Evolutionary conservation across 352 stramenopile genomes (phyloP).

Genomic region (Pythium scleroteichum): DNA sequence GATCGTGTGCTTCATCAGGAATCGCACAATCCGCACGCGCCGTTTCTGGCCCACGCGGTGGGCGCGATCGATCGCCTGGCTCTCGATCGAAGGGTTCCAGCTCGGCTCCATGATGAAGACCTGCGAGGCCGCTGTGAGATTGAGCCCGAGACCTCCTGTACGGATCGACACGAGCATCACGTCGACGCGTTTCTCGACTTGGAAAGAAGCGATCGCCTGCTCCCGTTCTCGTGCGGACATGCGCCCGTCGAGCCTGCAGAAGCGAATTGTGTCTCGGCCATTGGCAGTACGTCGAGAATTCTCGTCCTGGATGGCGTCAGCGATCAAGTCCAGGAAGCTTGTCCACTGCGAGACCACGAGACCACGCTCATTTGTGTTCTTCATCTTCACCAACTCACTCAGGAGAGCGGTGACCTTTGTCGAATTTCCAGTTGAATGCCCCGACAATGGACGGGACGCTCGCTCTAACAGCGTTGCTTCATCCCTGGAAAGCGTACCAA

Average conservation of each 20-base stretch:
- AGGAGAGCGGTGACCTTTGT: conserved; percentile 70
- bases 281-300: conserved; percentile 35
- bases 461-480: conserved; percentile 37
- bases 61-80: conserved; percentile 87
- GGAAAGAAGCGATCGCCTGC: conserved; percentile 59
- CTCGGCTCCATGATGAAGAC: conserved; percentile 94
- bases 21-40: conserved; percentile 74
- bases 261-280: conserved; percentile 9
- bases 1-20: conserved; percentile 87
- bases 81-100: conserved; percentile 92
- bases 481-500: conserved; percentile 21
- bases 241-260: conserved; percentile 57
- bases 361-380: conserved; percentile 47
- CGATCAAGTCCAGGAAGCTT: conserved; percentile 79
- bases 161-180: conserved; percentile 89
- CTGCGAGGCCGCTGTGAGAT: conserved; percentile 90
- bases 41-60: conserved; percentile 86
- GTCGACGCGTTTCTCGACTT: conserved; percentile 55
- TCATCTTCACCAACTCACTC: conserved; percentile 47
- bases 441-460: conserved; percentile 4
- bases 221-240: conserved; percentile 64
- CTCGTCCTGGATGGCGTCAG: conserved; percentile 30
- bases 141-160: conserved; percentile 89
- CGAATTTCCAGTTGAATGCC: conserved; percentile 23
- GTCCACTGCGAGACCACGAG: conserved; percentile 92